Evolutionary conservation across 2,329 filamentous ascomycete genomes (phyloP).

Genomic region (Sporothrix phasma): DNA sequence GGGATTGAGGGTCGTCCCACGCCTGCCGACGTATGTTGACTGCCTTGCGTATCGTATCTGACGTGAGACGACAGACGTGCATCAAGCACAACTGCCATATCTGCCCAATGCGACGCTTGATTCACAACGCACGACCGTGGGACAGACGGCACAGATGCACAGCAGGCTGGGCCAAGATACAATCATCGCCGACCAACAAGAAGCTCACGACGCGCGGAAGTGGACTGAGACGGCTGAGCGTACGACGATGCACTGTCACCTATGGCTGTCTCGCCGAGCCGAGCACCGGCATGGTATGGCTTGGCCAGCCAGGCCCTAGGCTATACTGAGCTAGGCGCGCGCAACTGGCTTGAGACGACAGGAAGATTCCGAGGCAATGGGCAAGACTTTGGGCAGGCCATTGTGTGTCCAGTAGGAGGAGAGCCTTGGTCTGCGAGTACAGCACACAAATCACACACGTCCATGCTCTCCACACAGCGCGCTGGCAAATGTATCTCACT

Average conservation of each 20-base stretch:
- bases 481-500: too few species aligned
- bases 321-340: neutral
- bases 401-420: neutral
- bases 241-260: neutral
- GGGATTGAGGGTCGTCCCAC: neutral
- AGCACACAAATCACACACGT: too few species aligned
- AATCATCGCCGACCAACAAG: neutral
- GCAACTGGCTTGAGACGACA: neutral
- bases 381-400: neutral
- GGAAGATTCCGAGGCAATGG: neutral
- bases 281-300: neutral
- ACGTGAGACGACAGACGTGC: neutral
- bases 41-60: neutral
- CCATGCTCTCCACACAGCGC: neutral
- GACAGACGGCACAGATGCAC: neutral
- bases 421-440: neutral
- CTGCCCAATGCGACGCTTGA: too few species aligned
- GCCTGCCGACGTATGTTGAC: neutral
- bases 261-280: neutral
- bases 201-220: neutral
- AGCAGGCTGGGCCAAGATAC: neutral
- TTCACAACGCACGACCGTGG: too few species aligned
- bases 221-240: neutral
- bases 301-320: neutral
- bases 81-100: too few species aligned